phyloP scores from a whole-genome alignment of 768 basidiomycete genomes.

The Suillus weaverae region DNA sequence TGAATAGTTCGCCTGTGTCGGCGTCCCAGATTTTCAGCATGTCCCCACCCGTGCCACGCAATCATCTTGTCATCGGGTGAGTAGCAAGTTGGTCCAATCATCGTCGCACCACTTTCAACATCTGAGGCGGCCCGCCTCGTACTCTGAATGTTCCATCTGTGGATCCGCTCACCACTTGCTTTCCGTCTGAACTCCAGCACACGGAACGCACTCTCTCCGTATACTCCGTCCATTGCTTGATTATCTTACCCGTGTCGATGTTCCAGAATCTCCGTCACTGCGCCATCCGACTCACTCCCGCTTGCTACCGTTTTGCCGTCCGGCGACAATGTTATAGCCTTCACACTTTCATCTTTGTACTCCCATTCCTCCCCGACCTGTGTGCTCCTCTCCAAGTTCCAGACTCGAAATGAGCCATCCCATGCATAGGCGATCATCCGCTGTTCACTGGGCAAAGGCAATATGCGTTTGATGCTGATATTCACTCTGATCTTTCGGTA shows the following conservation, averaged over 20 bases:
- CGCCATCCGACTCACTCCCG: background rate
- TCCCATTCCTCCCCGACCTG: background rate
- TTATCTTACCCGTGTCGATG: background rate
- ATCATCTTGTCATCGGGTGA: background rate
- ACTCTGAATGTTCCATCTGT: background rate
- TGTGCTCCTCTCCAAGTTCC: background rate
- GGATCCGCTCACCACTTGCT: background rate
- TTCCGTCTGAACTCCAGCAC: background rate
- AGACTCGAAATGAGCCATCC: background rate
- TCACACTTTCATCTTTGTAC: background rate
- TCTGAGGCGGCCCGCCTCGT: too few species aligned
- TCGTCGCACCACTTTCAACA: background rate
- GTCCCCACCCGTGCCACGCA: background rate
- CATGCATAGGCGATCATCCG: background rate
- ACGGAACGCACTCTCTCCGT: background rate
- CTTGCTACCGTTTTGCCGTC: background rate
- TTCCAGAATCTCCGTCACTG: background rate
- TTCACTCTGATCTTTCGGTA: background rate
- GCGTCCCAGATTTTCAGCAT: background rate
- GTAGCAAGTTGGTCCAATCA: background rate
- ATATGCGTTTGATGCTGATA: background rate
- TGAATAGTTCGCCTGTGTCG: background rate
- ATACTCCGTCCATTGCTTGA: background rate
- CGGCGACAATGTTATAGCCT: background rate
- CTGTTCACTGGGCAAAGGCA: background rate